Percentiles rank a stretch among this genome's conserved stretches.
phyloP scores from a whole-genome alignment of 352 stramenopile genomes.

The Globisporangium middletonii region DNA sequence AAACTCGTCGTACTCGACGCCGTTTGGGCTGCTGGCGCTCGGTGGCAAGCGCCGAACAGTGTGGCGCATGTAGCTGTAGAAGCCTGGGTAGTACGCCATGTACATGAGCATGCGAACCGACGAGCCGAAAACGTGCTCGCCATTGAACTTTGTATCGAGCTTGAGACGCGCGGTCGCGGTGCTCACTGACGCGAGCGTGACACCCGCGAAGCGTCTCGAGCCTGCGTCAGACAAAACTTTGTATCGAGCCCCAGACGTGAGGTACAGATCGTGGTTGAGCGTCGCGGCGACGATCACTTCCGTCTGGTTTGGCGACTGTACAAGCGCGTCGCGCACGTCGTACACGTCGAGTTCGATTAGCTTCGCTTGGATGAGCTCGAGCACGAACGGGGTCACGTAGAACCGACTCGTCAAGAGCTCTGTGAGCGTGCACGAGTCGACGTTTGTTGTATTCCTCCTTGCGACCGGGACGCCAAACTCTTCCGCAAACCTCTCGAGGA shows the following conservation, averaged over 20 bases:
- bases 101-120: conserved; percentile 23
- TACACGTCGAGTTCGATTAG: conserved; percentile 13
- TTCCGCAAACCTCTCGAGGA: conserved; percentile 13
- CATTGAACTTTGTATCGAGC: conserved; percentile 22
- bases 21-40: not conserved
- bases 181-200: conserved; percentile 15
- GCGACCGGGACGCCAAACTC: conserved; percentile 6
- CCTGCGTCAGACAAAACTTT: conserved; percentile 1
- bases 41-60: not conserved
- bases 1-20: conserved; percentile 14
- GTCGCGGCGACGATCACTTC: conserved; percentile 9
- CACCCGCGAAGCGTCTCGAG: conserved; percentile 10
- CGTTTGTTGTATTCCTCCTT: conserved; percentile 13
- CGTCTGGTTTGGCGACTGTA: conserved; percentile 9
- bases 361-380: conserved; percentile 20
- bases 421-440: conserved; percentile 23
- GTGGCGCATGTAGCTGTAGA: conserved; percentile 22
- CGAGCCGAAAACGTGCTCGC: conserved; percentile 12
- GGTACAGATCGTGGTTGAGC: conserved; percentile 7
- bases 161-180: conserved; percentile 13
- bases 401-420: conserved; percentile 17
- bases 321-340: not conserved
- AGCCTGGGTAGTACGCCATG: conserved; percentile 26
- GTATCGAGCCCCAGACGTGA: conserved; percentile 18
- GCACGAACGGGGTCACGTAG: conserved; percentile 23